phyloP scores from a whole-genome alignment of 1,284 basidiomycete genomes.

The Naganishia albida region DNA sequence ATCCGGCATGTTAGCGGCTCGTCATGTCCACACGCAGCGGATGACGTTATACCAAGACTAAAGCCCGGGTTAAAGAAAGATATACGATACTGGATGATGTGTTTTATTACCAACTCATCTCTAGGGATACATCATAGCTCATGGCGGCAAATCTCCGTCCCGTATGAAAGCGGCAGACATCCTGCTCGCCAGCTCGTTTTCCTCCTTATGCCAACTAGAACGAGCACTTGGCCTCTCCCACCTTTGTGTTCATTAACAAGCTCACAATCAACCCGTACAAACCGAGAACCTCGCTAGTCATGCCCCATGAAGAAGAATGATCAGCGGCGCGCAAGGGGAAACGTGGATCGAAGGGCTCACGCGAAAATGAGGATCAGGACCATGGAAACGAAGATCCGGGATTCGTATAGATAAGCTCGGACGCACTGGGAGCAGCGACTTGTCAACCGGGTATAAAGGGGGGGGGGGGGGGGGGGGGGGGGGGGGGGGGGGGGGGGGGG shows the following conservation, averaged over 20 bases:
- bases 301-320: not conserved
- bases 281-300: constrained; percentile 52
- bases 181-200: too few species aligned
- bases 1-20: too few species aligned
- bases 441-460: not conserved
- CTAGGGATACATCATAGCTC: too few species aligned
- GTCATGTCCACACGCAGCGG: too few species aligned
- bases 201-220: not conserved
- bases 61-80: too few species aligned
- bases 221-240: constrained; percentile 38
- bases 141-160: too few species aligned
- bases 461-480: too few species aligned
- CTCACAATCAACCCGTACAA: constrained; percentile 61
- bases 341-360: constrained; percentile 41
- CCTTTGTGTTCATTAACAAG: constrained; percentile 59
- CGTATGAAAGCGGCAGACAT: too few species aligned
- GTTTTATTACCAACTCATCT: too few species aligned
- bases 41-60: too few species aligned
- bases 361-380: constrained; percentile 59
- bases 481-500: too few species aligned
- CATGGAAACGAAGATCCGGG: constrained; percentile 74
- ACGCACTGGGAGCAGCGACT: constrained; percentile 52
- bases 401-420: constrained; percentile 60
- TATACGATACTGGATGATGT: too few species aligned
- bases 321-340: not conserved